Evolutionary conservation across 2,329 filamentous ascomycete genomes (phyloP), one percentile per base, ranked within the genome.

Genomic region (Hypoxylon sp.): DNA sequence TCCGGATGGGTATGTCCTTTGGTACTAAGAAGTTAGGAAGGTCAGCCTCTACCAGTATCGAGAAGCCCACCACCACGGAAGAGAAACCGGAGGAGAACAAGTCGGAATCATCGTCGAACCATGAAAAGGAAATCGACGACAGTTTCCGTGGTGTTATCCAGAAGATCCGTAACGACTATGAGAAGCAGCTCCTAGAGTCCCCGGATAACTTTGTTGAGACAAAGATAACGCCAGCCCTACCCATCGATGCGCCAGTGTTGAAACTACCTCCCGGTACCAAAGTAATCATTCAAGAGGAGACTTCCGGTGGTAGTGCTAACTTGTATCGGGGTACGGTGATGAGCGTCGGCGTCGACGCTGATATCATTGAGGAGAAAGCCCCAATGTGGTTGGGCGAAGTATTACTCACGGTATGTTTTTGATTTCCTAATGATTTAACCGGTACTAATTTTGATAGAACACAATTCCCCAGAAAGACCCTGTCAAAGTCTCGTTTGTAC

Each of bases 361-460:
- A 97, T 79, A 82, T 91, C 19, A 91, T 99, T 57, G 94, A 98
- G 81, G 92, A 93, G 75, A 88, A 91, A 44, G 94, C 92, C 5
- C 95, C 96, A 1, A 91, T 92, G 84, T 99, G 96, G 96, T 85
- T 99, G 5, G 94, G 92, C 13, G 94, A 98, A 70, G 87, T 97
- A 37, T 84, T 99, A 13, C 83, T 99, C 51, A 85, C 86, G 75
- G 90, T 91, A 81, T 73, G 82, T 73, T 37, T 61, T 58, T 3
- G 24, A 26, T 44, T 17, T n/a, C 9, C 35, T 1, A 33, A 47
- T 10, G 5, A 39, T 46, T 22, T n/a, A 26, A n/a, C 19, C 24
- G 3, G 9, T 19, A 63, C 65, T 73, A 50, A 65, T 60, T 48
- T 48, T 51, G 3, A 54, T 78, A 94, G 84, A 98, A 98, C 78